Base-by-base conservation (phyloP, 176 grass and related monocot genomes). In the Neostapfia colusana region DNA sequence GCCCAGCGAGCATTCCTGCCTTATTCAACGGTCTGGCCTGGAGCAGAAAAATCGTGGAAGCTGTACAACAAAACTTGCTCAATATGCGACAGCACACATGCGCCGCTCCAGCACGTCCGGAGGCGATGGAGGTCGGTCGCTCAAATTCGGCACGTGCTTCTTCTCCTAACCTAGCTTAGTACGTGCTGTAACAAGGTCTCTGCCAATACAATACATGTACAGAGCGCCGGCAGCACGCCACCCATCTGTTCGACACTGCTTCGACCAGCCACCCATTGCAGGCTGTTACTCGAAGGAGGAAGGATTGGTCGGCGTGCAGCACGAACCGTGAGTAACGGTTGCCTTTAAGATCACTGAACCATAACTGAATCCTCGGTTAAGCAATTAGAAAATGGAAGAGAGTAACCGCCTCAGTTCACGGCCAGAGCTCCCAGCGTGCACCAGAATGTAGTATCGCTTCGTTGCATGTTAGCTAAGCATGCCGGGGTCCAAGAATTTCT, bases 401-500 rank as follows among this genome's bases (percentile, higher is more conserved):
- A 43, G 21, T 21, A 21, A 55, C 72, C 39, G 75, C 75, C 75
- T 75, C 81, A 14, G 27, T 76, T 76, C 56, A 64, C 37, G 40
- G 41, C 16, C 50, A 67, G 40, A 54, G 59, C 16, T 73, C 39
- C 37, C 44, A 46, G 34, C 51, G 55, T 54, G 25, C 77, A 69
- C 54, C 24, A 3, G 18, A 56, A 75, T 31, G 76, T 34, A 13
- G 70, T 24, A 17, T 10, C 12, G 8, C 34, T 42, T 35, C 15
- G 21, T 24, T 26, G 10, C 23, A 13, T 58, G 45, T 81, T 61
- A 84, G 81, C 76, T 72, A 16, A 77, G 63, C 11, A 62, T 49
- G 64, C 70, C 69, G 62, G 80, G 69, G 58, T 75, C 80, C 48
- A 92, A 86, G 82, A 99, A 95, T 63, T 92, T 95, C 45, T 90